phyloP scores from a whole-genome alignment of 352 stramenopile genomes.

The Phytophthora nicotianae region DNA sequence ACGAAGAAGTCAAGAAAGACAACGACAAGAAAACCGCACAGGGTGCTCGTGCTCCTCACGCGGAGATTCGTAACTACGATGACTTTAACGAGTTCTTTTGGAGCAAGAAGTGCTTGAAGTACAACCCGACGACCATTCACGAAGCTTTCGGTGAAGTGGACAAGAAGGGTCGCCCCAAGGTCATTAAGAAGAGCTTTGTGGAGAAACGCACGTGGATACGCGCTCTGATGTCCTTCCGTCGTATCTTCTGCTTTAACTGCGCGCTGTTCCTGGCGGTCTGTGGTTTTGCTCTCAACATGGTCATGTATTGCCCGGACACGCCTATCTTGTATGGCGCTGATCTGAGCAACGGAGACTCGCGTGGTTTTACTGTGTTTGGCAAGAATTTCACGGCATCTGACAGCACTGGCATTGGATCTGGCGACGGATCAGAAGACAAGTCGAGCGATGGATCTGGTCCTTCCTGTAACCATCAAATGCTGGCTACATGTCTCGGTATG shows the following conservation, averaged over 20 bases:
- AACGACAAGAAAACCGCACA: constrained; percentile 90
- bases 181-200: constrained; percentile 85
- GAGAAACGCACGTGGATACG: constrained; percentile 83
- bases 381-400: constrained; percentile 65
- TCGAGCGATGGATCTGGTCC: constrained; percentile 35
- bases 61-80: constrained; percentile 87
- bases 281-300: constrained; percentile 76
- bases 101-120: constrained; percentile 88
- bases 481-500: constrained; percentile 75
- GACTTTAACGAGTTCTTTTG: constrained; percentile 92
- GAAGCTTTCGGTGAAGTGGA: constrained; percentile 77
- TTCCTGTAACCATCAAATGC: constrained; percentile 65
- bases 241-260: constrained; percentile 86
- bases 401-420: constrained; percentile 33
- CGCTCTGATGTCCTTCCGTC: constrained; percentile 77
- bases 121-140: constrained; percentile 63
- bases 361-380: constrained; percentile 63
- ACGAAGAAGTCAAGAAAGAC: constrained; percentile 82
- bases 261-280: constrained; percentile 69
- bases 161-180: constrained; percentile 83
- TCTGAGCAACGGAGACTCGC: constrained; percentile 45
- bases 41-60: constrained; percentile 68
- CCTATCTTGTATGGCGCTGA: constrained; percentile 77
- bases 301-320: constrained; percentile 79
- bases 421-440: constrained; percentile 30